phyloP scores from a whole-genome alignment of 2,329 filamentous ascomycete species.

The Cryphonectria nitschkei region DNA sequence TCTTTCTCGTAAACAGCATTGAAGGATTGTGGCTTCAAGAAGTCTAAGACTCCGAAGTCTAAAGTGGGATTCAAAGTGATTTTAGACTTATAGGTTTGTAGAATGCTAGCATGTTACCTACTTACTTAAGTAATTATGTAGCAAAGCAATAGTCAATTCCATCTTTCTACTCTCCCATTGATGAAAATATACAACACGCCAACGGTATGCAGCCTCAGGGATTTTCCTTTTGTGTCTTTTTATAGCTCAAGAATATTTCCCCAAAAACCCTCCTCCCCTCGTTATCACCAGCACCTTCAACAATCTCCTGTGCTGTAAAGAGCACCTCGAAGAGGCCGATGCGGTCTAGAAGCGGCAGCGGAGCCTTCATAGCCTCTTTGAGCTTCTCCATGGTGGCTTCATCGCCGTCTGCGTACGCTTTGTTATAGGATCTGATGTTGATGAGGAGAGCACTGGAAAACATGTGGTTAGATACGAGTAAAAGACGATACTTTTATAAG shows the following conservation, averaged over 20 bases:
- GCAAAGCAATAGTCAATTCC: background rate
- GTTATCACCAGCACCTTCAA: conserved; percentile 31
- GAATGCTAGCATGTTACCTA: background rate
- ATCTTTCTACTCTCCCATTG: background rate
- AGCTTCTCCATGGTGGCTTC: conserved; percentile 28
- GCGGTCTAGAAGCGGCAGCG: conserved; percentile 34
- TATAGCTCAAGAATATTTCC: conserved; percentile 33
- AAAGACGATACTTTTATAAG: too few relatives aligned
- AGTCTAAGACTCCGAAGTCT: too few relatives aligned
- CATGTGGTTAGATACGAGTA: background rate
- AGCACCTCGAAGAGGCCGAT: conserved; percentile 35
- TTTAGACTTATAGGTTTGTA: too few relatives aligned
- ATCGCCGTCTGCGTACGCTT: conserved; percentile 32
- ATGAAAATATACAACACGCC: background rate
- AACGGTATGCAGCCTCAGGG: background rate
- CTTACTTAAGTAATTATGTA: background rate
- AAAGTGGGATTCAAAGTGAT: too few relatives aligned
- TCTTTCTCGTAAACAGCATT: too few relatives aligned
- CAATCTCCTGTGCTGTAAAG: conserved; percentile 36
- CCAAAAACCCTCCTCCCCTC: conserved; percentile 34
- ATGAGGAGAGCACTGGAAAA: conserved; percentile 33
- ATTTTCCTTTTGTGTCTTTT: conserved; percentile 9
- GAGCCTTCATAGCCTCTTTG: conserved; percentile 31
- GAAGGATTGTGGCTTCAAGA: too few relatives aligned
- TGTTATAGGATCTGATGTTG: conserved; percentile 36